Conservation (phyloP, 2,329 filamentous ascomycete genomes). For the Aspergillus flavus region DNA sequence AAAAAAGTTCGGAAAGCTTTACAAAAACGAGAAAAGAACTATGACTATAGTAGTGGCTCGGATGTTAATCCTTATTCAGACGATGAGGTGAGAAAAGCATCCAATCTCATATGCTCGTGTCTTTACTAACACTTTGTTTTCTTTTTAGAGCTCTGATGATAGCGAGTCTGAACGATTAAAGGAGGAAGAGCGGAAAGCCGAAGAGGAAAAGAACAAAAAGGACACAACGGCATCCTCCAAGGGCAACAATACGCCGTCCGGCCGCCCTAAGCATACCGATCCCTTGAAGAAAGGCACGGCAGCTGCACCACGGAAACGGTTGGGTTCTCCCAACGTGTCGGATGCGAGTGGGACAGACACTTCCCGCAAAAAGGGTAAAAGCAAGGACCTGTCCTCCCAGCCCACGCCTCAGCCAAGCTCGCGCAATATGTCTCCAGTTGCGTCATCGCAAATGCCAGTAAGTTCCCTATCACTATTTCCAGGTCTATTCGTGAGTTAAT, state of each 20-base stretch:
- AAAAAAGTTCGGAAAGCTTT: constrained; percentile 80
- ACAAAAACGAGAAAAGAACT: constrained; percentile 81
- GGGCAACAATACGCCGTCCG: constrained; percentile 69
- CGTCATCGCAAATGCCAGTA: constrained; percentile 59
- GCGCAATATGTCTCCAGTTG: constrained; percentile 67
- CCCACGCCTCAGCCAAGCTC: constrained; percentile 38
- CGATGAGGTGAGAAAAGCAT: constrained; percentile 46
- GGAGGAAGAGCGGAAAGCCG: constrained; percentile 62
- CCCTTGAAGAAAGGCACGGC: constrained; percentile 54
- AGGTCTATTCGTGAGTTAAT: constrained; percentile 7
- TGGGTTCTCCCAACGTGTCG: constrained; percentile 82
- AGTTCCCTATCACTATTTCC: constrained; percentile 12
- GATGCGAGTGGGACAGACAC: constrained; percentile 93
- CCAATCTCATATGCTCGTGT: constrained; percentile 2
- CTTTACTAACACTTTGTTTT: constrained; percentile 27
- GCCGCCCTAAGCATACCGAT: constrained; percentile 57
- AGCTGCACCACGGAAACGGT: constrained; percentile 71
- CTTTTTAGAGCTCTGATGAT: constrained; percentile 59
- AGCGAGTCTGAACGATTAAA: constrained; percentile 66
- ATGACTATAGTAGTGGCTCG: constrained; percentile 77
- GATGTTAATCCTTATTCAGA: constrained; percentile 60
- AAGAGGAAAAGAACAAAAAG: constrained; percentile 56
- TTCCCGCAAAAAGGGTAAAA: constrained; percentile 75
- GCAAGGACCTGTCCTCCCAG: constrained; percentile 57
- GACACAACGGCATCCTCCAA: constrained; percentile 65